Evolutionary conservation across 768 basidiomycete genomes (phyloP), one percentile per base, ranked within the genome.

Genomic region (Termitomyces sp.): DNA sequence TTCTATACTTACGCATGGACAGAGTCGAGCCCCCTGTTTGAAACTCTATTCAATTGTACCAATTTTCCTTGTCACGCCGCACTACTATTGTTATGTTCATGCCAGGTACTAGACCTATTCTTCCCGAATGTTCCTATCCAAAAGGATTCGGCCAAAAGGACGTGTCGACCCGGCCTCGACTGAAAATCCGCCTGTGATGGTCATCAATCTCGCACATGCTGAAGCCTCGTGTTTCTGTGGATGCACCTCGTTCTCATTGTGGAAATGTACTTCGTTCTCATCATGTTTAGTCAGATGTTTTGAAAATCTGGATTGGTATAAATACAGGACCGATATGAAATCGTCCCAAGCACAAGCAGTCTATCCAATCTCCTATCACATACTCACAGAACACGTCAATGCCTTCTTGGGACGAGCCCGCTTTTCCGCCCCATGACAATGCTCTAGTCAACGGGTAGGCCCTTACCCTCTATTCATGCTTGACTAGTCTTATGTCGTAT

Each of bases 341-440:
- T 51, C 35, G 17, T 38, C 25, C 25, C 7, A 37, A 16, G 0
- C 23, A 38, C 16, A 37, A 16, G 0, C 23, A 38, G 17, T 25
- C n/a, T 8, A n/a, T 38, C 0, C n/a, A 51, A 29, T 8, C 7
- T 17, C n/a, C 37, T n/a, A 5, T 9, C 9, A 40, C 12, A 16
- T 14, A 37, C 35, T 37, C 35, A 16, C 9, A 12, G 34, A 35
- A 35, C 12, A 27, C 49, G 17, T n/a, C 50, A 29, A 56, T 56
- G 55, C 40, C 55, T 40, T 16, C 47, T 19, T n/a, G 27, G 2
- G 55, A 56, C 47, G 47, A 40, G 29, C 47, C 47, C 12, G 40
- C 55, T 34, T 49, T 56, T 23, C 47, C 55, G 29, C 55, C 55
- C 7, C 45, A 56, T 9, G 55, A 56, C 31, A 49, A 35, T 42